Base-by-base conservation (phyloP, 2,329 filamentous ascomycete genomes). In the Pyricularia grisea region DNA sequence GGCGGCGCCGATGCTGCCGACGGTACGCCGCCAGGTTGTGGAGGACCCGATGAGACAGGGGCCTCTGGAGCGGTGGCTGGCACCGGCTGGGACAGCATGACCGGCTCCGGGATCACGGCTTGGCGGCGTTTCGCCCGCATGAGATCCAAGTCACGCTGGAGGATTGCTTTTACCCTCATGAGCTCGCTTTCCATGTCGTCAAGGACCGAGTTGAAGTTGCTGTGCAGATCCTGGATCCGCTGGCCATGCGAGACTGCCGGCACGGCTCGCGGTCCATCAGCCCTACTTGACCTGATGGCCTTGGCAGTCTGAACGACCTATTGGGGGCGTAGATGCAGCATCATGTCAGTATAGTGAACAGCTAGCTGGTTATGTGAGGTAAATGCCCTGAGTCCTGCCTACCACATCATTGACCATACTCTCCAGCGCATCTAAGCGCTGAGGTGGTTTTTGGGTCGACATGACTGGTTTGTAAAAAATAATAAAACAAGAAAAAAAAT, bases 301-400 rank as follows among this genome's bases (percentile, higher is more conserved):
- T 86, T 89, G 20, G 85, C 86, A 1, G 84, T 85, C 75, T 88
- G 84, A 17, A 89, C 80, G 30, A 88, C 82, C 87, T 89, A 70
- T 63, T 68, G 2, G 7, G 30, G 4, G n/a, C n/a, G 20, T n/a
- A 4, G 27, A 30, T 27, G 3, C 17, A 58, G 42, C 33, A 60
- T 30, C 12, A 55, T 12, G 65, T 72, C 25, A 71, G 72, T 68
- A 28, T n/a, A 7, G 23, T 61, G 10, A 61, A 14, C 58, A 27
- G 7, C n/a, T 5, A 3, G 58, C 23, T n/a, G 7, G 27, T n/a
- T n/a, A n/a, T n/a, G 27, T 11, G 14, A 28, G 3, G 25, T 9
- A 10, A 25, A 25, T 42, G 20, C 33, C 67, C 36, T 33, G 7
- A 17, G 30, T 30, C 11, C 63, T 27, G 77, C 85, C 76, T 76